phyloP scores from a whole-genome alignment of 129 eudicot genomes.

The Escallonia rubra region DNA sequence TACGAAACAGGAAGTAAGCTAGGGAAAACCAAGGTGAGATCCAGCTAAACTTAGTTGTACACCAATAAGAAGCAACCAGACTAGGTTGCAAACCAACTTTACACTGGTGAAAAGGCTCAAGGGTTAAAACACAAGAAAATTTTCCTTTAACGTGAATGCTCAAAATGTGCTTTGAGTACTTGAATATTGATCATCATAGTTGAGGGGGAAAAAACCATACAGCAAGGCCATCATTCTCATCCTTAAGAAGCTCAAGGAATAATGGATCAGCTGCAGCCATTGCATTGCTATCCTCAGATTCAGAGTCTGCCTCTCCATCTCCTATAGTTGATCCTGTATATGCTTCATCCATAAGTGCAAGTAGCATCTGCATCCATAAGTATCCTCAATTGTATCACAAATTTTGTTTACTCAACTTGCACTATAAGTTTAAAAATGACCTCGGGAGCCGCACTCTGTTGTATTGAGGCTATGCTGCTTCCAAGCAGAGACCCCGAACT shows the following conservation, averaged over 20 bases:
- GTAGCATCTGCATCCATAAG: constrained; percentile 62
- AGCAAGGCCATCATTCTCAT: constrained; percentile 95
- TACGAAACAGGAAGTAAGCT: too few species aligned
- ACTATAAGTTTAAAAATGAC: constrained; percentile 23
- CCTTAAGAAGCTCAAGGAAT: constrained; percentile 91
- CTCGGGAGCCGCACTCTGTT: constrained; percentile 95
- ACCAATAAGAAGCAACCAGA: neutral
- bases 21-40: neutral
- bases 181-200: too few species aligned
- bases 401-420: neutral
- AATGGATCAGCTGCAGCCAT: constrained; percentile 75
- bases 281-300: constrained; percentile 76
- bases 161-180: neutral
- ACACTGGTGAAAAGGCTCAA: too few species aligned
- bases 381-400: constrained; percentile 1
- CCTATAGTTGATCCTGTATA: constrained; percentile 94
- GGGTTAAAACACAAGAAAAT: too few species aligned
- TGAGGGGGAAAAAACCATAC: constrained; percentile 42
- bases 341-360: constrained; percentile 98
- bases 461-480: constrained; percentile 87
- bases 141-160: neutral
- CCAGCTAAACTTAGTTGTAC: neutral
- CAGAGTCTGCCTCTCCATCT: constrained; percentile 91
- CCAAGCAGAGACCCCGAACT: constrained; percentile 90
- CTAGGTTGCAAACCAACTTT: too few species aligned